These are phyloP conservation scores for Hanseniaspora singularis DNA, from an alignment of 805 yeast species.

Conservation along the genomic window DNA sequence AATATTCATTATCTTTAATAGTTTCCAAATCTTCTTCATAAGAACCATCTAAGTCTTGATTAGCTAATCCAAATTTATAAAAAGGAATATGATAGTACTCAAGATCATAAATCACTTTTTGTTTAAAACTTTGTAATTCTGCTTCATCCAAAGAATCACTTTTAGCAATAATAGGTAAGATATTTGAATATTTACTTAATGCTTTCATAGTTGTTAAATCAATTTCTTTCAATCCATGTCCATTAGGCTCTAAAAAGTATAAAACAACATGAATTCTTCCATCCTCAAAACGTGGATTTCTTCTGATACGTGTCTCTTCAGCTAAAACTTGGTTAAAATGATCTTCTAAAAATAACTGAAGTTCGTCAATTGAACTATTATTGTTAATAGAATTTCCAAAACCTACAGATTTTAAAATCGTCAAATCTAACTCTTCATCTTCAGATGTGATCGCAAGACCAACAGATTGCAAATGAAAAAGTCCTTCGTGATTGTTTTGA, in stretches of 20 bases:
- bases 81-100: constrained; percentile 60
- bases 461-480: constrained; percentile 16
- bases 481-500: constrained; percentile 21
- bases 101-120: constrained; percentile 49
- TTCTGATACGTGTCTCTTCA: constrained; percentile 74
- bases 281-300: constrained; percentile 75
- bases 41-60: constrained; percentile 5
- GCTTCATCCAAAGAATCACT: constrained; percentile 58
- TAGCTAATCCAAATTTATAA: constrained; percentile 41
- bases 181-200: constrained; percentile 59
- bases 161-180: constrained; percentile 56
- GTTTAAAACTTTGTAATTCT: constrained; percentile 50
- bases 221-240: constrained; percentile 66
- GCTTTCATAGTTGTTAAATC: constrained; percentile 63
- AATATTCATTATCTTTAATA: constrained; percentile 52
- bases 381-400: constrained; percentile 71
- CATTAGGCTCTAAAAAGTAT: constrained; percentile 63
- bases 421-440: constrained; percentile 39
- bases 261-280: constrained; percentile 63
- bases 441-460: constrained; percentile 23
- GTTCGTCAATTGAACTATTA: constrained; percentile 52
- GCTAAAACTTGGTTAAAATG: constrained; percentile 69
- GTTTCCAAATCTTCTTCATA: constrained; percentile 39
- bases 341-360: constrained; percentile 55
- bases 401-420: constrained; percentile 60